phyloP scores from a whole-genome alignment of 768 basidiomycete genomes.

The Lactifluus volemus region DNA sequence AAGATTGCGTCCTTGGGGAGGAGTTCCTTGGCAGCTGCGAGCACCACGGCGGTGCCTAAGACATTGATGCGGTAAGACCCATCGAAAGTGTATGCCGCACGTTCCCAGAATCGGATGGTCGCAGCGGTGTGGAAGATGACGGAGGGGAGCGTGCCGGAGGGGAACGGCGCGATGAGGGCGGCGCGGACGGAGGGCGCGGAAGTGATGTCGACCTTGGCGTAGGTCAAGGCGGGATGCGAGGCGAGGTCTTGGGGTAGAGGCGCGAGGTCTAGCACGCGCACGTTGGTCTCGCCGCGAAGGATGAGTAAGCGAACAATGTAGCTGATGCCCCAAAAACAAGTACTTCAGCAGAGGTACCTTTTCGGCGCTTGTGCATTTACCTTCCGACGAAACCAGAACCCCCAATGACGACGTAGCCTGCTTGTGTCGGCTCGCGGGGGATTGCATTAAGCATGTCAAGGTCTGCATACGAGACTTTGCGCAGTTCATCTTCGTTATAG shows the following conservation, averaged over 20 bases:
- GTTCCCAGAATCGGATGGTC: conserved; percentile 23
- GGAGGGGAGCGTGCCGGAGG: conserved; percentile 15
- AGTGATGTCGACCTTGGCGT: conserved; percentile 27
- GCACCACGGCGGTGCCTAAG: conserved; percentile 36
- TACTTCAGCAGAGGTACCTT: too few species aligned
- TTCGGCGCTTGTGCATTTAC: conserved; percentile 6
- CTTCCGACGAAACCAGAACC: conserved; percentile 30
- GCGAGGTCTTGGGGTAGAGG: conserved; percentile 23
- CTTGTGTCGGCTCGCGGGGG: conserved; percentile 22
- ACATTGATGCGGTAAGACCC: conserved; percentile 38
- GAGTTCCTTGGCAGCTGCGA: conserved; percentile 31
- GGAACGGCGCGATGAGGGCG: conserved; percentile 23
- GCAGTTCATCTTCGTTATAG: conserved; percentile 16
- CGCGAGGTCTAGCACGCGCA: conserved; percentile 27
- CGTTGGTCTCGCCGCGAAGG: conserved; percentile 28
- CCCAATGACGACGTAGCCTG: conserved; percentile 27
- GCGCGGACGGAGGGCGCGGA: conserved; percentile 24
- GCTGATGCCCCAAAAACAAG: conserved; percentile 14
- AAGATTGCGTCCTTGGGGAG: conserved; percentile 31
- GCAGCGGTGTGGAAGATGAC: conserved; percentile 23
- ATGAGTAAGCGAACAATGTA: conserved; percentile 29
- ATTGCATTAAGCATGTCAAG: conserved; percentile 26
- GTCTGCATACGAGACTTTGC: conserved; percentile 23
- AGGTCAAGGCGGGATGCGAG: conserved; percentile 26
- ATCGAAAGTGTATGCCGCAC: conserved; percentile 17